Base-by-base conservation (phyloP, 495 filamentous ascomycete genomes). In the Penicillium daleae region DNA sequence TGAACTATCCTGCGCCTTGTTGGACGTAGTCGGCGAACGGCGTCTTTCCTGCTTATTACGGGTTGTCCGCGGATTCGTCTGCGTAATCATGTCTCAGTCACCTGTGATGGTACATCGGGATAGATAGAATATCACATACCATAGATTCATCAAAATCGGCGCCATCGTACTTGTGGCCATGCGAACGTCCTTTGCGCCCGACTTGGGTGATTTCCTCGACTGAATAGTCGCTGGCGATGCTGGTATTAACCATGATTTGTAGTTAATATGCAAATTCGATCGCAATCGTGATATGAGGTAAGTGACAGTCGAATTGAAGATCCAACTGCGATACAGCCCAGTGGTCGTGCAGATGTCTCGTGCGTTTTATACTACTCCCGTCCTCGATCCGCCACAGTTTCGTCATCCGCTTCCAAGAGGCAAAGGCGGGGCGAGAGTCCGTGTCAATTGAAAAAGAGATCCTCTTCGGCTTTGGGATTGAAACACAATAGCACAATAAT, bases 11-110 rank as follows among this genome's bases (percentile, higher is more conserved):
- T 33, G 40, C 1, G 65, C 56, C 39, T 57, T 62, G 3, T 59
- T 61, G 8, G 65, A 68, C 17, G 65, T 22, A 22, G 60, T 62
- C 8, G 68, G 68, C 3, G 68, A 68, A 9, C 65, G 65, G n/a
- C 62, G 60, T 37, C 26, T 33, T 26, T 31, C 37, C 17, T 55
- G 54, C n/a, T 59, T 48, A 1, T 57, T 57, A 22, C 59, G 59
- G 21, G 35, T 26, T 21, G 24, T 59, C 19, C 49, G 31, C 6
- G 26, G 51, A n/a, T 21, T n/a, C 10, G 35, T 52, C 31, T 60
- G 26, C 58, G 29, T 9, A n/a, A 13, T 50, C 49, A 6, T 2
- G 12, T 17, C 19, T 46, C 31, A 40, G 40, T 46, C 32, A 27
- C 13, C 22, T 7, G 4, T 10, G 0, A 4, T 42, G 6, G 7